A percentile compares a stretch with the other conserved stretches of the same genome.
Conservation (phyloP, 225 moss, liverwort and hornwort species). For the Neckera pumila region DNA sequence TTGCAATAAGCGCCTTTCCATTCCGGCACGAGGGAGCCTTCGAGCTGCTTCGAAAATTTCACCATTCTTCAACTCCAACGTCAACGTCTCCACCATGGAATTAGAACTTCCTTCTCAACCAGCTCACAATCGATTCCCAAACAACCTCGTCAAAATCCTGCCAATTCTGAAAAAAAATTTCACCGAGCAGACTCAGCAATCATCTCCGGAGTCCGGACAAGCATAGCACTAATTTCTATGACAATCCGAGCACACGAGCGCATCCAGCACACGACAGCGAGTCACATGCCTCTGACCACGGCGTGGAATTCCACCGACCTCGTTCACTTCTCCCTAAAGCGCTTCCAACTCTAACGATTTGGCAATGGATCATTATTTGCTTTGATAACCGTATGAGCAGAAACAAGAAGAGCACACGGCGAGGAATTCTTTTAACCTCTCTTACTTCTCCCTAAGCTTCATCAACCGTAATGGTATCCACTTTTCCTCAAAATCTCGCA, state of each 20-base stretch:
- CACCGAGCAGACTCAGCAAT: background rate
- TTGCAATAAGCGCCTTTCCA: slow-evolving; percentile 52
- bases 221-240: background rate
- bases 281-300: background rate
- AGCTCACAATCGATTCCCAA: background rate
- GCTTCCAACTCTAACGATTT: background rate
- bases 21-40: slow-evolving; percentile 42
- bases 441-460: background rate
- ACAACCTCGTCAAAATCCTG: background rate
- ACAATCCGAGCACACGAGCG: background rate
- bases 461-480: background rate
- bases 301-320: background rate
- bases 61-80: slow-evolving; percentile 25
- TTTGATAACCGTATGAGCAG: background rate
- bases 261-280: background rate
- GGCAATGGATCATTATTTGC: background rate
- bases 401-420: background rate
- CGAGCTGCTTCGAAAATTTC: slow-evolving; percentile 56
- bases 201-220: background rate
- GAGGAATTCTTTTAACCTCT: background rate
- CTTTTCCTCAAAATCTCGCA: background rate
- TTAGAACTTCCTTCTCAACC: background rate
- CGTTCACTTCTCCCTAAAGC: background rate
- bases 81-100: slow-evolving; percentile 19
- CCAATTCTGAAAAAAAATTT: background rate